phyloP scores from a whole-genome alignment of 495 filamentous ascomycete genomes.

The Neurospora sp. region DNA sequence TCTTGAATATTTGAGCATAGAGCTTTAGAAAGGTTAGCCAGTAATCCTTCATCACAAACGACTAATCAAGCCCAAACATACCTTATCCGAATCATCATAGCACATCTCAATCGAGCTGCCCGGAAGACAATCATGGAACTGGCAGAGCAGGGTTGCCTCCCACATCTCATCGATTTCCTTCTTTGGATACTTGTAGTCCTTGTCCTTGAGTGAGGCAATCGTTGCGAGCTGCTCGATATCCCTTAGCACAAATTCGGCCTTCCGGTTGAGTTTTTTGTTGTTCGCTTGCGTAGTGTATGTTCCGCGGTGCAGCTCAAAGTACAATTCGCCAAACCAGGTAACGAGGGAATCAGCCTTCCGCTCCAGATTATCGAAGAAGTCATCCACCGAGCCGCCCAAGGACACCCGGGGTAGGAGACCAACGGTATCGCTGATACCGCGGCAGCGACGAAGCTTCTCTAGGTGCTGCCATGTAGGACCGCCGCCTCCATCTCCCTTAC shows the following conservation, averaged over 20 bases:
- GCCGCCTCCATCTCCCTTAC: conserved; percentile 92
- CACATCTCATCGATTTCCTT: conserved; percentile 85
- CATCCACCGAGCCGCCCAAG: conserved; percentile 88
- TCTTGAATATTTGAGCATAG: conserved; percentile 74
- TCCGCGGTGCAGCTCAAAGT: conserved; percentile 92
- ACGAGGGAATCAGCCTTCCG: conserved; percentile 67
- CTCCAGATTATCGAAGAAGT: conserved; percentile 83
- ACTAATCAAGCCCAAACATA: conserved; percentile 14
- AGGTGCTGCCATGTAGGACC: conserved; percentile 90
- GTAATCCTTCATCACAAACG: conserved; percentile 8
- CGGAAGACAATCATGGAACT: conserved; percentile 95
- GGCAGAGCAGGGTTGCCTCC: conserved; percentile 77
- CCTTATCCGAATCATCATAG: conserved; percentile 83
- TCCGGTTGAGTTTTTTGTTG: conserved; percentile 90
- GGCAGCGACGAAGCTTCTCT: conserved; percentile 90
- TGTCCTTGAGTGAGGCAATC: conserved; percentile 59
- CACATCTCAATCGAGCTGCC: conserved; percentile 97
- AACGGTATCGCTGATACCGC: conserved; percentile 81
- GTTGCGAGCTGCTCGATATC: conserved; percentile 87
- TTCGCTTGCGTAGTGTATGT: conserved; percentile 96
- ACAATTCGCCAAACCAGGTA: conserved; percentile 97
- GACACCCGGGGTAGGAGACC: conserved; percentile 78
- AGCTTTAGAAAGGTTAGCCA: conserved; percentile 32
- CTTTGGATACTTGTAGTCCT: conserved; percentile 84
- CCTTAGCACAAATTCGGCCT: conserved; percentile 71